These are phyloP conservation scores for Taphrina pruni DNA, from an alignment of 1,139 yeast genomes.

Conservation along the genomic window DNA sequence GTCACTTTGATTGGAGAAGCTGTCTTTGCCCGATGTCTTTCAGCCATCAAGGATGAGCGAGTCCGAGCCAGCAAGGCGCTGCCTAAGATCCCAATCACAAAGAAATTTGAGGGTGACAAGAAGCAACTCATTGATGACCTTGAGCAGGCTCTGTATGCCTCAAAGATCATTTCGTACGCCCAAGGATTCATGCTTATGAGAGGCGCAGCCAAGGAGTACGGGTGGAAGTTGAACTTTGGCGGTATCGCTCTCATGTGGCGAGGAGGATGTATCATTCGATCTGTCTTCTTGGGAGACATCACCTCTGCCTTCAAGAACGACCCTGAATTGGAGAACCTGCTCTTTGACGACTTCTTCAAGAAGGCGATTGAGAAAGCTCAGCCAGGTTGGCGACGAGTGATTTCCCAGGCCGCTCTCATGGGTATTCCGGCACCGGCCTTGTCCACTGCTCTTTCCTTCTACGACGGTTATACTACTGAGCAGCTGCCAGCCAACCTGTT, in stretches of 20 bases:
- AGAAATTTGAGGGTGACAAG: conserved; percentile 68
- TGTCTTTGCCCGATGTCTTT: conserved; percentile 93
- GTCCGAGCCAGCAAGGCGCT: conserved; percentile 77
- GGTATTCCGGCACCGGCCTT: conserved; percentile 99
- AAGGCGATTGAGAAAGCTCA: conserved; percentile 92
- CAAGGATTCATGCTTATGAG: conserved; percentile 99
- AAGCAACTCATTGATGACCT: conserved; percentile 85
- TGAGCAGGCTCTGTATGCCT: conserved; percentile 98
- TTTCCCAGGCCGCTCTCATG: conserved; percentile 74
- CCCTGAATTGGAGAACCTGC: conserved; percentile 91
- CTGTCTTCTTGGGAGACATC: conserved; percentile 96
- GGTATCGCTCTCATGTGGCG: conserved; percentile 99
- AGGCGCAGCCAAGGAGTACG: conserved; percentile 96
- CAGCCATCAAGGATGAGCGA: conserved; percentile 92
- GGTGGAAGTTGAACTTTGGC: conserved; percentile 97
- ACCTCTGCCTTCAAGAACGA: conserved; percentile 93
- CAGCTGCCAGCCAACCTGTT: conserved; percentile 95
- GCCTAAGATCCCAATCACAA: conserved; percentile 69
- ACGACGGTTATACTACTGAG: conserved; percentile 98
- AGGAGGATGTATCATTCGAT: conserved; percentile 99
- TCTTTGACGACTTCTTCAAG: conserved; percentile 82
- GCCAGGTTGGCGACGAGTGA: conserved; percentile 90
- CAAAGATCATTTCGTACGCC: conserved; percentile 97
- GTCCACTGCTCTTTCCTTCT: conserved; percentile 94
- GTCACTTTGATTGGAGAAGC: conserved; percentile 99